phyloP scores from a whole-genome alignment of 129 eudicot genomes.

The Flaveria brownii region DNA sequence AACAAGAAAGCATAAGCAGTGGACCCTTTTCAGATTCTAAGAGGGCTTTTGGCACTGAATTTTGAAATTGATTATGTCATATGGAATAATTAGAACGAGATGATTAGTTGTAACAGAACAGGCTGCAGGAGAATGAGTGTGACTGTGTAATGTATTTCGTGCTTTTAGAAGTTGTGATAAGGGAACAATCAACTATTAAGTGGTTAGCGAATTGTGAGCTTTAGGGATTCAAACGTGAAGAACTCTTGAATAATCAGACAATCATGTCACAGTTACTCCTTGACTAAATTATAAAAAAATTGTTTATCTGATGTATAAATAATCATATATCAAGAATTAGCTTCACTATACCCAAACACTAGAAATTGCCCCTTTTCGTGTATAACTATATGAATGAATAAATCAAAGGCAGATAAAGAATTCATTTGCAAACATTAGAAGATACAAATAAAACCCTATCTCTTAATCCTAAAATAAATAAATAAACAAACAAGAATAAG shows the following conservation, averaged over 20 bases:
- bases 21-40: background rate
- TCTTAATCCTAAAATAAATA: background rate
- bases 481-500: background rate
- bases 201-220: background rate
- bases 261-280: background rate
- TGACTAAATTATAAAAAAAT: background rate
- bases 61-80: background rate
- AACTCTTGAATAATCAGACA: slow-evolving; percentile 7
- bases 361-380: background rate
- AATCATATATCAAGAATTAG: background rate
- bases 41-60: background rate
- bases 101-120: background rate
- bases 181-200: background rate
- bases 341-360: background rate
- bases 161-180: background rate
- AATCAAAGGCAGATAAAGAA: background rate
- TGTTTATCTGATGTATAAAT: background rate
- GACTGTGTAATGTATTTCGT: background rate
- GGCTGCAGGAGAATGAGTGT: background rate
- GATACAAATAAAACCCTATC: background rate
- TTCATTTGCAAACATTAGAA: background rate
- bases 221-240: slow-evolving; percentile 6
- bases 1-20: background rate
- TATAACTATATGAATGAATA: background rate
- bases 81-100: background rate